Conservation (phyloP, 768 basidiomycete genomes). For the Pisolithus microcarpus region DNA sequence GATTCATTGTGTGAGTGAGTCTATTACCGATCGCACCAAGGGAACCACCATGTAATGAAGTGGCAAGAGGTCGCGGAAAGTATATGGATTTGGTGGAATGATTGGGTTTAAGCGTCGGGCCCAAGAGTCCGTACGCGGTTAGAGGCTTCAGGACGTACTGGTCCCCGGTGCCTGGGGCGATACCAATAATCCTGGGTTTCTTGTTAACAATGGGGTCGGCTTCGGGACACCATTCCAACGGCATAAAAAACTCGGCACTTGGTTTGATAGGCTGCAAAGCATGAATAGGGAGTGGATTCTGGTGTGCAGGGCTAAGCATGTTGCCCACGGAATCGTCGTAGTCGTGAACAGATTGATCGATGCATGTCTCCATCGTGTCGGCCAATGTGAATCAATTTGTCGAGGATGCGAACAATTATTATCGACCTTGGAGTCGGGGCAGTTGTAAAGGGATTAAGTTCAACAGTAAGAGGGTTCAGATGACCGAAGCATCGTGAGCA, state of each 20-base stretch:
- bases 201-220: conserved; percentile 26
- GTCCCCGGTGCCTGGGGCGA: conserved; percentile 23
- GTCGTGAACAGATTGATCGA: neutral
- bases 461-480: conserved; percentile 20
- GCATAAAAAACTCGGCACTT: conserved; percentile 6
- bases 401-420: conserved; percentile 15
- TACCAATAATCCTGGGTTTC: conserved; percentile 19
- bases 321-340: neutral
- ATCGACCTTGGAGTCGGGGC: conserved; percentile 8
- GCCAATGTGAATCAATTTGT: conserved; percentile 13
- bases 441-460: conserved; percentile 20
- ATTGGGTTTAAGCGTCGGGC: conserved; percentile 18
- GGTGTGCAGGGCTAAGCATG: neutral
- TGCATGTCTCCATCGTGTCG: neutral
- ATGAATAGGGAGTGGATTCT: conserved; percentile 4
- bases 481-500: conserved; percentile 7
- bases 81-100: neutral
- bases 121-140: conserved; percentile 23
- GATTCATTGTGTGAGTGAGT: conserved; percentile 15
- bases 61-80: conserved; percentile 8
- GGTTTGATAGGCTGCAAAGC: conserved; percentile 11
- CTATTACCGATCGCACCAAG: conserved; percentile 19
- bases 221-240: conserved; percentile 23
- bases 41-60: conserved; percentile 19
- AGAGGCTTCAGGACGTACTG: neutral